Conservation (phyloP, 2,329 filamentous ascomycete species). For the Xylariales sp. region DNA sequence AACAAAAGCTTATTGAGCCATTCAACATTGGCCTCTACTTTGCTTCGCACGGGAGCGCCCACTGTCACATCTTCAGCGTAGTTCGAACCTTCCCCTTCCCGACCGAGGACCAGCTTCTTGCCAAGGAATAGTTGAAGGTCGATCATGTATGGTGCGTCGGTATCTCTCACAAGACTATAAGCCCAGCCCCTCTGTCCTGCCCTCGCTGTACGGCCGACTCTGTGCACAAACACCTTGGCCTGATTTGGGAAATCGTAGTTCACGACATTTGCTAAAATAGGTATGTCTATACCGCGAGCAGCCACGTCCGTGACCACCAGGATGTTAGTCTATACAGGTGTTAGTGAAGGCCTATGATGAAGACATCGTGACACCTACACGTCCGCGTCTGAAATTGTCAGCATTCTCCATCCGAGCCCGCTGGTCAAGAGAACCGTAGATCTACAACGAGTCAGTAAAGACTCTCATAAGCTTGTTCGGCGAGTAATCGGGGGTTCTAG, state of each 20-base stretch:
- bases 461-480: too few relatives aligned
- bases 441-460: too few relatives aligned
- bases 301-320: conserved; percentile 96
- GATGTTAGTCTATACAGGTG: conserved; percentile 83
- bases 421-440: conserved; percentile 94
- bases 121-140: conserved; percentile 93
- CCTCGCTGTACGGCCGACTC: conserved; percentile 91
- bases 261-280: conserved; percentile 91
- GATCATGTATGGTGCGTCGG: conserved; percentile 85
- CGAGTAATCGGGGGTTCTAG: too few relatives aligned
- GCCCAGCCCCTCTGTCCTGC: conserved; percentile 91
- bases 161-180: conserved; percentile 85
- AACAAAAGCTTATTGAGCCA: conserved; percentile 75
- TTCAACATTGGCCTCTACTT: conserved; percentile 72
- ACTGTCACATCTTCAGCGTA: conserved; percentile 82
- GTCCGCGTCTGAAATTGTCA: conserved; percentile 78
- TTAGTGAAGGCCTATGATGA: too few relatives aligned
- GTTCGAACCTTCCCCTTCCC: conserved; percentile 56
- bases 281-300: conserved; percentile 95
- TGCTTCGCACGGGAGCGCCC: conserved; percentile 67
- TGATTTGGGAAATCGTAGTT: conserved; percentile 98
- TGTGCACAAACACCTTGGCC: conserved; percentile 93
- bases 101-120: conserved; percentile 74
- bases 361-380: too few relatives aligned
- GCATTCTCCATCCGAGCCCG: conserved; percentile 89